Base-by-base conservation (phyloP, 805 yeast species). In the Cyberlindnera galapagoensis region DNA sequence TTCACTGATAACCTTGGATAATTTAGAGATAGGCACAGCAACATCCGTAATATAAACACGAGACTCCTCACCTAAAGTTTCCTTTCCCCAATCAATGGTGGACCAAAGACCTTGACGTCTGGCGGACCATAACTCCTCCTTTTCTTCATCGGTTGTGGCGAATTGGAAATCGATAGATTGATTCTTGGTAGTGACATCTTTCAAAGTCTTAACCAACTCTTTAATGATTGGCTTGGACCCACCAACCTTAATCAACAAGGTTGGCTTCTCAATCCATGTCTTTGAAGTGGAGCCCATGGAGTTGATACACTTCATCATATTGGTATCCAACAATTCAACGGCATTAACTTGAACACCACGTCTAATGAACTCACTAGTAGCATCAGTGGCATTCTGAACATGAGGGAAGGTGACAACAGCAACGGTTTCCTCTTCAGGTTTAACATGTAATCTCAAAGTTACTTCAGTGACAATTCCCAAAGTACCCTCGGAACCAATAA, bases 401-500 rank as follows among this genome's bases (percentile, higher is more conserved):
- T 71, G 60, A 5, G 81, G 74, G 54, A 85, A 85, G 22, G 80
- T 63, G 15, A 81, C 75, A 26, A 83, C 69, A 5, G 80, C 76
- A 18, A 85, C 83, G 33, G 73, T 69, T 49, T 83, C 90, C 23
- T 64, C 49, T 44, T 63, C 60, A 1, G 90, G 90, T 38, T 67
- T 70, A 12, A 76, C 81, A 42, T 79, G 76, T 28, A 82, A 59
- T 46, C 74, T 79, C 29, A 82, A 60, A 0, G 90, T 81, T 3
- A 83, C 84, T 45, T 82, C 88, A 3, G 87, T 82, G 19, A 82
- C 74, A 12, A 83, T 67, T 3, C 92, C 94, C 34, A 83, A 55
- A 0, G 94, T 82, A 7, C 94, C 92, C 47, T 83, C 92, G 26
- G 80, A 67, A 1, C 94, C 92, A 31, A 78, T 63, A 49, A 82